These are phyloP conservation scores for Fusarium setosum DNA, from an alignment of 2,329 filamentous ascomycete species.

Conservation along the genomic window DNA sequence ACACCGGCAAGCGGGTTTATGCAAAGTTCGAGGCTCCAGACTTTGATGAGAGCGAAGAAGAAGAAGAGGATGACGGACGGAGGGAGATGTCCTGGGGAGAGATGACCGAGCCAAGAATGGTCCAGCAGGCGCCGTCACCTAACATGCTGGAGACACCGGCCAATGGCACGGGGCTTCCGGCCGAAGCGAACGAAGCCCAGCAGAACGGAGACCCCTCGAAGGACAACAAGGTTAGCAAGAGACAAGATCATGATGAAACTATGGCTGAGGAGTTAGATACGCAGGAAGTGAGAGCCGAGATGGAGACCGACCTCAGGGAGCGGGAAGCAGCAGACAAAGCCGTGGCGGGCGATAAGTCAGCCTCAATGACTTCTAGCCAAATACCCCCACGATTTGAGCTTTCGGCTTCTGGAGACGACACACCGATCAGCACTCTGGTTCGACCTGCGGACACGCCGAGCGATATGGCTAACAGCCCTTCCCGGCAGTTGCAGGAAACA, in stretches of 20 bases:
- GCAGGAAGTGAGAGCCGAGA: constrained; percentile 44
- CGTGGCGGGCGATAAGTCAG: constrained; percentile 34
- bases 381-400: constrained; percentile 36
- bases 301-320: constrained; percentile 37
- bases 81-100: constrained; percentile 70
- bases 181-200: constrained; percentile 19
- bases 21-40: constrained; percentile 81
- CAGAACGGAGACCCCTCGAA: constrained; percentile 17
- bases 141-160: constrained; percentile 40
- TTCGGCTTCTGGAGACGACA: constrained; percentile 30
- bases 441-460: constrained; percentile 33
- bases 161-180: constrained; percentile 42
- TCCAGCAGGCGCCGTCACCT: constrained; percentile 54
- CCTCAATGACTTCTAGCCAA: constrained; percentile 46
- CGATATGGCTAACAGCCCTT: constrained; percentile 31
- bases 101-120: constrained; percentile 75
- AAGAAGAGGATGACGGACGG: constrained; percentile 69
- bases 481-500: constrained; percentile 33
- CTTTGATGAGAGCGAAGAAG: constrained; percentile 69
- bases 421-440: constrained; percentile 36
- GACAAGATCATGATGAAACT: constrained; percentile 31
- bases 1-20: constrained; percentile 79
- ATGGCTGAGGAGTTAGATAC: constrained; percentile 43
- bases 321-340: constrained; percentile 21
- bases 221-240: constrained; percentile 43